A percentile compares a stretch with the other conserved stretches of the same genome.
Conservation (phyloP, 208 protist species). For the Leishmania martiniquensis region DNA sequence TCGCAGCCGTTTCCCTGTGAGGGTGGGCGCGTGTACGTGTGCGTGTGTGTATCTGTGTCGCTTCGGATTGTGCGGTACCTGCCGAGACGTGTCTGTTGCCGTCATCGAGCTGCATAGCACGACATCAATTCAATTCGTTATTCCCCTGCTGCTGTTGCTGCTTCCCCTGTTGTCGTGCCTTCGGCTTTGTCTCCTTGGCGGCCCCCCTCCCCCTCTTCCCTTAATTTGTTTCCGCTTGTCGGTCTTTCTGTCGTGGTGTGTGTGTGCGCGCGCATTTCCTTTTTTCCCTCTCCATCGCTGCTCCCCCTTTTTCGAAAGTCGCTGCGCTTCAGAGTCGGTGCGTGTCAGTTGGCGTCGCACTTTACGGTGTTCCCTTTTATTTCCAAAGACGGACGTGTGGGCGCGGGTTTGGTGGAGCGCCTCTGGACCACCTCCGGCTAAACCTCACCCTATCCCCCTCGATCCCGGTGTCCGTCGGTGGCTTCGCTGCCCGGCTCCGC, state of each 20-base stretch:
- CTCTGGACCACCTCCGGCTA: neutral
- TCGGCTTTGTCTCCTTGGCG: too few relatives aligned
- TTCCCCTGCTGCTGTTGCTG: neutral
- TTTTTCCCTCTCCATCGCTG: neutral
- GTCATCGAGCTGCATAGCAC: too few relatives aligned
- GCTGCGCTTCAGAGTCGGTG: neutral
- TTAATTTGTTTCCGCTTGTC: neutral
- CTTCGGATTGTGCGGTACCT: too few relatives aligned
- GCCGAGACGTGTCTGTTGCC: too few relatives aligned
- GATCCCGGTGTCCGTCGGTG: neutral
- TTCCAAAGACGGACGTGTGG: neutral
- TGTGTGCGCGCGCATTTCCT: neutral
- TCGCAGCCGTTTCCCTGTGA: neutral
- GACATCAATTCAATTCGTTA: too few relatives aligned
- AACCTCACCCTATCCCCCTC: neutral
- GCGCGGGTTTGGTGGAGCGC: neutral
- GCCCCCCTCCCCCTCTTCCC: neutral
- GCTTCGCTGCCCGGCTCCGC: neutral
- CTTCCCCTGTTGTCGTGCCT: neutral
- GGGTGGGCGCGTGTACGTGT: too few relatives aligned
- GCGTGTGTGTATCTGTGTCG: neutral
- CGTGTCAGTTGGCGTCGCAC: neutral
- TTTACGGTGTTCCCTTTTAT: conserved; percentile 12
- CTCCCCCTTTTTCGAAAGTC: too few relatives aligned
- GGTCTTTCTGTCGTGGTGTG: neutral